Evolutionary conservation across 2,329 filamentous ascomycete species (phyloP).

Genomic region (Beauveria pseudobassiana): DNA sequence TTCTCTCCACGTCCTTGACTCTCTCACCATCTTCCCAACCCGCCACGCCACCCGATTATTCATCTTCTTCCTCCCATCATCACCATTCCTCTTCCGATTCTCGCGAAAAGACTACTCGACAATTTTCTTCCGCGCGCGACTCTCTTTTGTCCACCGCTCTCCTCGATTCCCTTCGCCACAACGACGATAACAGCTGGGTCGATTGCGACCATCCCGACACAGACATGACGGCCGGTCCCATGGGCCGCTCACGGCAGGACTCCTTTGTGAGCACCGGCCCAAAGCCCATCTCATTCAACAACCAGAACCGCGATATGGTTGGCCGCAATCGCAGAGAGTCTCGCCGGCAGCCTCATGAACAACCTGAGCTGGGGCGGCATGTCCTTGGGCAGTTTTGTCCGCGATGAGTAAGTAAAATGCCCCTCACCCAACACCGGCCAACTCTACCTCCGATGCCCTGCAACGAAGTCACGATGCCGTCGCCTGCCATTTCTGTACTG

Average conservation of each 20-base stretch:
- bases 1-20: slow-evolving; percentile 13
- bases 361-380: slow-evolving; percentile 97
- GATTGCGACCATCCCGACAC: slow-evolving; percentile 22
- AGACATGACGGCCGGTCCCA: slow-evolving; percentile 51
- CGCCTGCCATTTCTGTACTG: not conserved
- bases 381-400: slow-evolving; percentile 93
- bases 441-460: slow-evolving; percentile 16
- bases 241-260: slow-evolving; percentile 53
- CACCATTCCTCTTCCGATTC: slow-evolving; percentile 16
- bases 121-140: slow-evolving; percentile 5
- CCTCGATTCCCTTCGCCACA: slow-evolving; percentile 17
- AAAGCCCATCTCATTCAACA: slow-evolving; percentile 60
- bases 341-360: slow-evolving; percentile 60
- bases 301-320: slow-evolving; percentile 52
- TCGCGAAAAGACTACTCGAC: slow-evolving; percentile 12
- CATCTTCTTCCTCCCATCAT: not conserved
- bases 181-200: slow-evolving; percentile 19
- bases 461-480: slow-evolving; percentile 11
- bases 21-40: slow-evolving; percentile 18
- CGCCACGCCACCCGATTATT: slow-evolving; percentile 16
- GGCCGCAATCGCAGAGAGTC: slow-evolving; percentile 54
- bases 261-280: slow-evolving; percentile 59
- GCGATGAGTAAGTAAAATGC: slow-evolving; percentile 75
- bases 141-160: slow-evolving; percentile 19
- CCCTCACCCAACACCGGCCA: slow-evolving; percentile 5